Percentiles rank a stretch among this genome's conserved stretches.
phyloP scores from a whole-genome alignment of 108 stramenopile genomes.

The Fistulifera pelliculosa region DNA sequence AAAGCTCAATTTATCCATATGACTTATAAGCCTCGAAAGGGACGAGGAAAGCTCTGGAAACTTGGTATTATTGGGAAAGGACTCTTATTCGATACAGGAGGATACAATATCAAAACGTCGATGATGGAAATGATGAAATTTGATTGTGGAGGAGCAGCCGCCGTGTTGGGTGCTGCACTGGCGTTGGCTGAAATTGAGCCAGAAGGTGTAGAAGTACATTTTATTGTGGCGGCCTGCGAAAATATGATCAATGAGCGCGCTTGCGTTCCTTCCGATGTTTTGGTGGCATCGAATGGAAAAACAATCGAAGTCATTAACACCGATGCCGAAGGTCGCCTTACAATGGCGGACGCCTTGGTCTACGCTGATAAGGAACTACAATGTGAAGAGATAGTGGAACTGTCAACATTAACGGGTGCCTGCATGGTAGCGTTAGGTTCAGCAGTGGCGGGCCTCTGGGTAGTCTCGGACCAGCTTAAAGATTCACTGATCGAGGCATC shows the following conservation, averaged over 20 bases:
- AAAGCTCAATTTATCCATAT: constrained; percentile 96
- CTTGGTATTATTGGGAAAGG: constrained; percentile 93
- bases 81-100: constrained; percentile 96
- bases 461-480: constrained; percentile 78
- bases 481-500: constrained; percentile 67
- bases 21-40: constrained; percentile 61
- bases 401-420: constrained; percentile 91
- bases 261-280: constrained; percentile 87
- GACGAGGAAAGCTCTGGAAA: constrained; percentile 55
- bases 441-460: constrained; percentile 78
- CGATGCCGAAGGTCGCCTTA: constrained; percentile 96
- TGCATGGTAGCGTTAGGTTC: constrained; percentile 68
- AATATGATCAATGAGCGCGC: constrained; percentile 94
- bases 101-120: constrained; percentile 97
- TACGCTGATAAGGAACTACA: constrained; percentile 91
- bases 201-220: constrained; percentile 84
- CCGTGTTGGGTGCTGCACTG: constrained; percentile 42
- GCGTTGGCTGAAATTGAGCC: constrained; percentile 55
- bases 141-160: constrained; percentile 94
- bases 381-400: constrained; percentile 86
- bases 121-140: constrained; percentile 99
- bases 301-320: constrained; percentile 96
- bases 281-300: constrained; percentile 94
- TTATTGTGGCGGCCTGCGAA: constrained; percentile 89
- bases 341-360: constrained; percentile 95